These are phyloP conservation scores for Tricholoma sp. DNA, from an alignment of 768 basidiomycete genomes.

Conservation along the genomic window DNA sequence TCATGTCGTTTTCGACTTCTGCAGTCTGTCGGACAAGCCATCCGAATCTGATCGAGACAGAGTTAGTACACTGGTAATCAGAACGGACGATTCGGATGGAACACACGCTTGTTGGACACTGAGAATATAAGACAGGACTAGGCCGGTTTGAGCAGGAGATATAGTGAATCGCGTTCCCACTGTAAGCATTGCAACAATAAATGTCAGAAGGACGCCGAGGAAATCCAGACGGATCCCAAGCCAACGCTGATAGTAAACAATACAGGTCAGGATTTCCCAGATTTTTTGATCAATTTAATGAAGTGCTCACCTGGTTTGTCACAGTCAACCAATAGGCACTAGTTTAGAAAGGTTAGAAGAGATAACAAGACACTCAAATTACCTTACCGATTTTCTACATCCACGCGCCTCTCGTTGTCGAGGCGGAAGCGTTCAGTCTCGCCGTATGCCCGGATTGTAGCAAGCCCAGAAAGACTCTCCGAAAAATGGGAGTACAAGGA, in stretches of 20 bases:
- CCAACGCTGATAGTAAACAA: constrained; percentile 51
- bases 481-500: constrained; percentile 91
- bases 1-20: constrained; percentile 94
- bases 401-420: constrained; percentile 72
- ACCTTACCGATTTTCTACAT: constrained; percentile 73
- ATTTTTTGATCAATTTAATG: not conserved
- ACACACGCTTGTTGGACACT: constrained; percentile 63
- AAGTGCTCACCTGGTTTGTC: constrained; percentile 58
- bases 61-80: constrained; percentile 7
- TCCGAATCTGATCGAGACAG: constrained; percentile 43
- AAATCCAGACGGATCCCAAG: constrained; percentile 88
- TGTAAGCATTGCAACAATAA: constrained; percentile 75
- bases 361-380: not conserved
- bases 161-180: constrained; percentile 70
- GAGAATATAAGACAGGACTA: constrained; percentile 76
- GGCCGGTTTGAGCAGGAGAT: constrained; percentile 73
- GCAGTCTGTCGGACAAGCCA: constrained; percentile 75
- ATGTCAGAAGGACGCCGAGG: constrained; percentile 65
- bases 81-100: not conserved
- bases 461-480: constrained; percentile 80
- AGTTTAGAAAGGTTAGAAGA: constrained; percentile 2
- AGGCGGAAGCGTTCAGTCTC: constrained; percentile 68
- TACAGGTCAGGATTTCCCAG: constrained; percentile 9
- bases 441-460: constrained; percentile 86
- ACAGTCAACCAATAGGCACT: constrained; percentile 86